A percentile compares a stretch with the other conserved stretches of the same genome.
These are phyloP conservation scores for Penicillium roqueforti DNA, from an alignment of 495 filamentous ascomycete species.

Conservation along the genomic window DNA sequence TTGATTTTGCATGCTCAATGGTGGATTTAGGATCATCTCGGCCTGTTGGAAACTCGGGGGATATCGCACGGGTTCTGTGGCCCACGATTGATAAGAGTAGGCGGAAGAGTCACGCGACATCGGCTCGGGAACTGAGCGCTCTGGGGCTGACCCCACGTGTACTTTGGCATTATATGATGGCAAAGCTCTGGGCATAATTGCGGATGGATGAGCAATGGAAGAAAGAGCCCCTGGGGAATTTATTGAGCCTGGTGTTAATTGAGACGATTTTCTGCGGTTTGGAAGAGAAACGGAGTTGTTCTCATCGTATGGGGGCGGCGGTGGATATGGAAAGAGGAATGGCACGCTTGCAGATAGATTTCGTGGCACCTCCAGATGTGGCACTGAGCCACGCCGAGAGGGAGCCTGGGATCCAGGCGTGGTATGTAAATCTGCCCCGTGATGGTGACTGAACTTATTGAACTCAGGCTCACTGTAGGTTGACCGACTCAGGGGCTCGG, in stretches of 20 bases:
- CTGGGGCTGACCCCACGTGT: slow-evolving; percentile 21
- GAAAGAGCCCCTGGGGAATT: not conserved
- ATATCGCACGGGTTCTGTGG: slow-evolving; percentile 34
- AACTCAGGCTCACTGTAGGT: slow-evolving; percentile 39
- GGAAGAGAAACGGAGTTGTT: slow-evolving; percentile 26
- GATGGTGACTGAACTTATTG: slow-evolving; percentile 12
- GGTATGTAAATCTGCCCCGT: slow-evolving; percentile 22
- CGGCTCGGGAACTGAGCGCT: slow-evolving; percentile 24
- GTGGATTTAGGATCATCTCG: slow-evolving; percentile 3
- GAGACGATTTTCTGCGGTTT: slow-evolving; percentile 9
- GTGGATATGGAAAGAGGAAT: slow-evolving; percentile 21
- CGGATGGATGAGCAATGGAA: slow-evolving; percentile 34
- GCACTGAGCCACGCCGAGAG: slow-evolving; percentile 26
- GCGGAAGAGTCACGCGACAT: slow-evolving; percentile 34
- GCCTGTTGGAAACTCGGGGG: slow-evolving; percentile 21
- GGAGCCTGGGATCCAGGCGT: slow-evolving; percentile 22
- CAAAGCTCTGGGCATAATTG: slow-evolving; percentile 36
- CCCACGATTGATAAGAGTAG: slow-evolving; percentile 39
- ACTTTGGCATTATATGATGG: slow-evolving; percentile 21
- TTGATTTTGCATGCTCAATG: slow-evolving; percentile 12
- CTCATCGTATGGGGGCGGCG: slow-evolving; percentile 29
- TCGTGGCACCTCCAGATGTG: slow-evolving; percentile 15
- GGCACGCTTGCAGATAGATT: slow-evolving; percentile 33
- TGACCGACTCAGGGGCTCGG: slow-evolving; percentile 27
- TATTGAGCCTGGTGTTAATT: not conserved